Evolutionary conservation across 257 asterid species (phyloP).

Genomic region (Lantana camara): DNA sequence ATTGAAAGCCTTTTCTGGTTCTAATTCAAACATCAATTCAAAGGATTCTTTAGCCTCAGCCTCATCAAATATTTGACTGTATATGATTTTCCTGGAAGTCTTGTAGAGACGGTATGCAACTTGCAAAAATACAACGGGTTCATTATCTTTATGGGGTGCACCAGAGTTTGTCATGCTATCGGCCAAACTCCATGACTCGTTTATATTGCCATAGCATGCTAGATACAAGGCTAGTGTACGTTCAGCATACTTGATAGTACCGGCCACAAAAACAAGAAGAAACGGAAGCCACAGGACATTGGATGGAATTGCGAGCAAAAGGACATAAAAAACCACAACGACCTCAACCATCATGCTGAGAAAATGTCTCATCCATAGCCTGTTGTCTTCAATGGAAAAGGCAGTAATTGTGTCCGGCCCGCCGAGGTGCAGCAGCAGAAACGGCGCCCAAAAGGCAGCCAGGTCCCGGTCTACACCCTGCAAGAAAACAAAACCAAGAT

Average conservation of each 20-base stretch:
- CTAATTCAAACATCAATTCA: background rate
- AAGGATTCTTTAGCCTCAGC: conserved; percentile 29
- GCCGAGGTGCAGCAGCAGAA: too few relatives aligned
- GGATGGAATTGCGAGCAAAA: background rate
- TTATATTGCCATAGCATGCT: conserved; percentile 25
- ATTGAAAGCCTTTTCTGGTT: conserved; percentile 22
- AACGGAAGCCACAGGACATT: conserved; percentile 17
- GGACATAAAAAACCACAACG: conserved; percentile 6
- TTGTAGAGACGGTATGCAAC: conserved; percentile 2
- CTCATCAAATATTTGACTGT: conserved; percentile 28
- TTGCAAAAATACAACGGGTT: background rate
- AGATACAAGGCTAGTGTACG: conserved; percentile 21
- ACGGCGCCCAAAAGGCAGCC: too few relatives aligned
- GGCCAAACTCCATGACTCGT: conserved; percentile 19
- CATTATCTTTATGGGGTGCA: background rate
- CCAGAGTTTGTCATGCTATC: conserved; percentile 32
- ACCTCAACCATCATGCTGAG: conserved; percentile 17
- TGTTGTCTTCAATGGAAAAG: too few relatives aligned
- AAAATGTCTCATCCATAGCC: too few relatives aligned
- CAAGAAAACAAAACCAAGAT: too few relatives aligned
- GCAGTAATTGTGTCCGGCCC: too few relatives aligned
- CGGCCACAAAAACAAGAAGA: too few relatives aligned
- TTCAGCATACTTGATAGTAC: too few relatives aligned
- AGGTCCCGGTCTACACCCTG: too few relatives aligned
- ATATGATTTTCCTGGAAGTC: conserved; percentile 29